Evolutionary conservation across 345 rosid genomes (phyloP), one percentile per base, ranked within the genome.

Genomic region (Adansonia digitata): DNA sequence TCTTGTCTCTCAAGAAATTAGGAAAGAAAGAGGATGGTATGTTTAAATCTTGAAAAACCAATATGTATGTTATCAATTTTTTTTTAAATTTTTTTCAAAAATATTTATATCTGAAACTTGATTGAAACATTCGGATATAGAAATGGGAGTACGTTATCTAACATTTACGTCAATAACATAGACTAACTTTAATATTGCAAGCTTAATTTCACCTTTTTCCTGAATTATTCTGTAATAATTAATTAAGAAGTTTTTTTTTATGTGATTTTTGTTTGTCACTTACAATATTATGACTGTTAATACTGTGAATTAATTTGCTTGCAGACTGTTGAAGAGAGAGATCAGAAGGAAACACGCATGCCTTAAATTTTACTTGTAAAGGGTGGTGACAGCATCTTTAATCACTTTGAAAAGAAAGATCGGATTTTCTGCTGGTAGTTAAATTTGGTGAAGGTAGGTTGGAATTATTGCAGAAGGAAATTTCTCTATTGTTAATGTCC

Each of bases 1-100:
- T 85, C 2, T 24, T 73, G 78, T 57, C 81, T 27, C 37, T 88
- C 67, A 88, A 76, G 77, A 81, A 84, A 5, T 26, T 45, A 20
- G 76, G 85, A 42, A 78, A 73, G 22, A 87, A 88, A 53, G 95
- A 85, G 61, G 90, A 85, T 76, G 84, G 87, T 82, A 61, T 34
- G 72, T 62, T 24, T 24, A 52, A 24, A 14, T 39, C 5, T 46
- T 29, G 5, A 14, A 12, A 39, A 40, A 15, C 14, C 20, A 62
- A 17, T 24, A 35, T 57, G 2, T 49, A 49, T 49, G 27, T 7
- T 51, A 51, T 51, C 20, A n/a, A n/a, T n/a, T 22, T 5, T 3
- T 14, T 1, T 14, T 48, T 48, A 46, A 12, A 13, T 17, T 1
- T 53, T 2, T 51, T 51, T n/a, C n/a, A n/a, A 5, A 18, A 51